These are phyloP conservation scores for Teratosphaeria gauchensis DNA, from an alignment of 2,329 filamentous ascomycete genomes.

Conservation along the genomic window DNA sequence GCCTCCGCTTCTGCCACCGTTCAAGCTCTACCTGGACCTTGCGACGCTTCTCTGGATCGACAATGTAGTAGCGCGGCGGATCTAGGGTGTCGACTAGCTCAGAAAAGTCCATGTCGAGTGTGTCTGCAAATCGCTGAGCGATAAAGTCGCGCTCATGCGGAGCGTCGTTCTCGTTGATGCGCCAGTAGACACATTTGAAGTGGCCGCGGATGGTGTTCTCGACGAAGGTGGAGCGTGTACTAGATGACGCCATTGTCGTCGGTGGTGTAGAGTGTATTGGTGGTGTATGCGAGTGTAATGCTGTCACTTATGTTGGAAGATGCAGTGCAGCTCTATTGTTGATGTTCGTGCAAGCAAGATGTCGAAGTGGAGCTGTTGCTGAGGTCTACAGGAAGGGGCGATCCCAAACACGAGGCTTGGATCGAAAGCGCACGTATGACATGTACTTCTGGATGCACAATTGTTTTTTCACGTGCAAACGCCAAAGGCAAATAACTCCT, in stretches of 20 bases:
- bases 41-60: not conserved
- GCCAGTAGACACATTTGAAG: not conserved
- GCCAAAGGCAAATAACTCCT: no score
- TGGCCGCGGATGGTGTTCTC: not conserved
- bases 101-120: not conserved
- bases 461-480: no score
- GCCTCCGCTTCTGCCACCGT: not conserved
- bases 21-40: not conserved
- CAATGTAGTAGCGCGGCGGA: not conserved
- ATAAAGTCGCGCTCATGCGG: not conserved
- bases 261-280: not conserved
- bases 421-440: not conserved
- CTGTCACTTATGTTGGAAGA: not conserved
- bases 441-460: no score
- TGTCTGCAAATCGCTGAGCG: not conserved
- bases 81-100: not conserved
- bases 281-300: not conserved
- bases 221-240: not conserved
- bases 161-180: not conserved
- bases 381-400: not conserved
- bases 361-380: not conserved
- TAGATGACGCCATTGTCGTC: not conserved
- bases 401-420: not conserved
- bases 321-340: not conserved
- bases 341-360: not conserved